Base-by-base conservation (phyloP, 208 protist species). In the Herpetomonas samuelpessoai region DNA sequence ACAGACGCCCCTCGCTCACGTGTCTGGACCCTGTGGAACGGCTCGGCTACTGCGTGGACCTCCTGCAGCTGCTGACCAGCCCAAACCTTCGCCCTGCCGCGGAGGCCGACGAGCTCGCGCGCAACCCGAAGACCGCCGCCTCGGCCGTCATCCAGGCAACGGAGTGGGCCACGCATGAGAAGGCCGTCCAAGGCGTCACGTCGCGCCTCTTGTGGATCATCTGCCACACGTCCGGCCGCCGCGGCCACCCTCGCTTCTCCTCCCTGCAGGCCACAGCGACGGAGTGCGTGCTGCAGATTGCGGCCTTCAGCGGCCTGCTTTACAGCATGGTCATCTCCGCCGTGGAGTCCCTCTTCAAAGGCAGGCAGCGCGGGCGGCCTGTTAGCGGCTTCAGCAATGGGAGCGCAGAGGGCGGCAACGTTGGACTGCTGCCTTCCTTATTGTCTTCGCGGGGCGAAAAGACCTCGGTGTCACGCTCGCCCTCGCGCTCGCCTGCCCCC, bases 11-110 rank as follows among this genome's bases (percentile, higher is more conserved):
- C 16, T 6, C 10, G 4, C 44, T 22, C 4, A 4, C 12, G 26
- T 25, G 46, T 31, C 24, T 24, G 47, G 49, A 29, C 41, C 52
- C 67, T 9, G 63, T 86, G 57, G 68, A 74, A 45, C 69, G 69
- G 22, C 65, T 95, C 18, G 80, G 82, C 28, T 80, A 80, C 58
- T 95, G 88, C 65, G 66, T 86, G 10, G 82, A 92, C 39, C 67
- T 95, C 24, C 54, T 95, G 19, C 68, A 82, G 68, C 67, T 76
- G 35, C 71, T 95, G 51, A 91, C 79, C 47, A 77, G 65, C 38
- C 83, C 81, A 0, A 86, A 95, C 51, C 74, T 95, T 24, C 73
- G 68, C 6, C 56, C 66, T 18, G 54, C 69, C 3, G 57, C 73
- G 35, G 71, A 74, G 62, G 60, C 44, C 16, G 67, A 70, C 2